These are phyloP conservation scores for Metarhizium robertsii DNA, from an alignment of 2,329 filamentous ascomycete species.

Conservation along the genomic window DNA sequence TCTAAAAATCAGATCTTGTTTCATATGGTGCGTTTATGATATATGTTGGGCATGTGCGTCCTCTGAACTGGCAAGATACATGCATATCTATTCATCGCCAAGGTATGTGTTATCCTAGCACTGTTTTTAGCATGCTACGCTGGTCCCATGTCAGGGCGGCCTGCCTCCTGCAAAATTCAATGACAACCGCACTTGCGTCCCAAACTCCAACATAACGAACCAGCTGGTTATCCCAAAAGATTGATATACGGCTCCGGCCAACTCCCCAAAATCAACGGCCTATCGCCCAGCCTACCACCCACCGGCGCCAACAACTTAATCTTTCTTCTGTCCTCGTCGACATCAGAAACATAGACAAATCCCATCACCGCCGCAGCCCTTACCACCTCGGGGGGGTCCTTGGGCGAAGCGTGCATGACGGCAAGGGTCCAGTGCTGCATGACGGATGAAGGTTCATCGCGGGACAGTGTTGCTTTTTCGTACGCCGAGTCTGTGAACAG, in stretches of 20 bases:
- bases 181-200: neutral
- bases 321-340: slow-evolving; percentile 75
- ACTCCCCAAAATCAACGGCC: slow-evolving; percentile 72
- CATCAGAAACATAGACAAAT: slow-evolving; percentile 85
- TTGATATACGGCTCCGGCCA: slow-evolving; percentile 84
- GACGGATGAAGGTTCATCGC: slow-evolving; percentile 52
- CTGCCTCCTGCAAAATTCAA: neutral
- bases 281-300: slow-evolving; percentile 67
- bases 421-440: slow-evolving; percentile 79
- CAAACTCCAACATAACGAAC: neutral
- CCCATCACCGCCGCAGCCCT: slow-evolving; percentile 80
- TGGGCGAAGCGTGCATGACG: slow-evolving; percentile 66
- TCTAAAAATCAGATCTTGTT: too few species aligned
- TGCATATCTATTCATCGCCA: too few species aligned
- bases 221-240: slow-evolving; percentile 45
- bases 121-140: too few species aligned
- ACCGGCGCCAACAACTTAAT: slow-evolving; percentile 77
- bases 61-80: too few species aligned
- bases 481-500: slow-evolving; percentile 17
- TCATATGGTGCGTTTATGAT: too few species aligned
- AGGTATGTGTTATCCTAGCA: too few species aligned
- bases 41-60: too few species aligned
- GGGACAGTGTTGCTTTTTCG: slow-evolving; percentile 42
- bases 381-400: slow-evolving; percentile 62
- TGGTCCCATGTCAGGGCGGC: too few species aligned